A percentile compares a stretch with the other conserved stretches of the same genome.
Conservation (phyloP, 1,139 yeast genomes). For the Yamadazyma triangularis region DNA sequence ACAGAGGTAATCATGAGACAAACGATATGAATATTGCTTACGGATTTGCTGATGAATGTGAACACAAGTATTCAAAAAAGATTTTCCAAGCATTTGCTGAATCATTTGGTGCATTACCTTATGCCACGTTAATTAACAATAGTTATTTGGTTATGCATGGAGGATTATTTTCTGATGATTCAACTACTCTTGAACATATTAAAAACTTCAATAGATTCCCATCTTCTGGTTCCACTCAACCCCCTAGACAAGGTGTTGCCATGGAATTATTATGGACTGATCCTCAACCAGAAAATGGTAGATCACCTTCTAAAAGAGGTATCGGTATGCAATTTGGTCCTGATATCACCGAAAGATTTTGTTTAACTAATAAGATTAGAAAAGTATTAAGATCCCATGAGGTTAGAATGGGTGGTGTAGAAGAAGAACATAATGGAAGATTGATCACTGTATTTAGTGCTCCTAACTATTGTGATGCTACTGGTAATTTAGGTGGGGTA, state of each 20-base stretch:
- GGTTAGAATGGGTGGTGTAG: constrained; percentile 88
- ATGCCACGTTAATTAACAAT: constrained; percentile 74
- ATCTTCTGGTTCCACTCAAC: constrained; percentile 58
- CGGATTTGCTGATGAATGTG: constrained; percentile 96
- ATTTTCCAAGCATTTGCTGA: constrained; percentile 84
- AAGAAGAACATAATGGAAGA: constrained; percentile 79
- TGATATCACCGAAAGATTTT: constrained; percentile 79
- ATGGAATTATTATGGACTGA: constrained; percentile 99
- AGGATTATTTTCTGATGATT: constrained; percentile 81
- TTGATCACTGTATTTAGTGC: constrained; percentile 93
- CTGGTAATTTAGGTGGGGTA: constrained; percentile 88
- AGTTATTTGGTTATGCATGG: constrained; percentile 92
- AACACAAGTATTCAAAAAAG: constrained; percentile 78
- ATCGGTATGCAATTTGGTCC: constrained; percentile 97
- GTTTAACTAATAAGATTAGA: constrained; percentile 64
- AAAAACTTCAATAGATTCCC: constrained; percentile 65
- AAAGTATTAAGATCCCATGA: constrained; percentile 93
- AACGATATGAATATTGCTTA: constrained; percentile 95
- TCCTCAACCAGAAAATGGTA: constrained; percentile 76
- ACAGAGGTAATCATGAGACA: constrained; percentile 97
- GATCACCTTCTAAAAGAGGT: constrained; percentile 90
- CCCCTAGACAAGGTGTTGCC: constrained; percentile 86
- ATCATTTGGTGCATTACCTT: constrained; percentile 81
- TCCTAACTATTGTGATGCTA: constrained; percentile 93
- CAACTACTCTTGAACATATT: constrained; percentile 68